These are phyloP conservation scores for Gyromitra esculenta DNA, from an alignment of 2,329 filamentous ascomycete species.

Conservation along the genomic window DNA sequence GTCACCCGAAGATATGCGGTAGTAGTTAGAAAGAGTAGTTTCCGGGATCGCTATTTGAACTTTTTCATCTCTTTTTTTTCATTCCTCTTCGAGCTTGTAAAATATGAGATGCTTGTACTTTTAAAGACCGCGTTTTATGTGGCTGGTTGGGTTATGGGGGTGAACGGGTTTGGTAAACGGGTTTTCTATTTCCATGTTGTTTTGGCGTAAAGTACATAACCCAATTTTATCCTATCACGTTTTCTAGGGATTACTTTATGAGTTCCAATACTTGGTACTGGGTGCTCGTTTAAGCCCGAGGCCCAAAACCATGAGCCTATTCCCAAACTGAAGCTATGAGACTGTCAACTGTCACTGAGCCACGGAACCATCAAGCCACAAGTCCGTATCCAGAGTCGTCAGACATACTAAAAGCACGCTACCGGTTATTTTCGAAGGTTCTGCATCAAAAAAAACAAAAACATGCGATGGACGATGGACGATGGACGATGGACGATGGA, in stretches of 20 bases:
- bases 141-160: conserved; percentile 51
- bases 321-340: neutral
- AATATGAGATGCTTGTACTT: conserved; percentile 50
- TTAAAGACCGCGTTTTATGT: conserved; percentile 51
- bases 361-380: conserved; percentile 16
- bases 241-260: conserved; percentile 3
- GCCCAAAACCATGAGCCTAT: neutral
- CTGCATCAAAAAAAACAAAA: conserved; percentile 44
- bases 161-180: conserved; percentile 40
- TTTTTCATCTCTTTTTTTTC: conserved; percentile 40
- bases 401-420: neutral
- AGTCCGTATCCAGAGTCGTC: neutral
- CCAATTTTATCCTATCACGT: conserved; percentile 37
- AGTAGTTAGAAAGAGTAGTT: conserved; percentile 35
- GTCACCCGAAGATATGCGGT: conserved; percentile 40
- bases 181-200: conserved; percentile 33
- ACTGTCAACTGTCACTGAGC: neutral
- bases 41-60: conserved; percentile 16
- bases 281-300: conserved; percentile 4
- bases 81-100: conserved; percentile 44
- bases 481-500: conserved; percentile 32
- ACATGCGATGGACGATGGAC: conserved; percentile 35
- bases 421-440: conserved; percentile 18
- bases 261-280: conserved; percentile 6
- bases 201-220: conserved; percentile 45